These are phyloP conservation scores for Fistulifera solaris DNA, from an alignment of 108 stramenopile genomes.

Conservation along the genomic window DNA sequence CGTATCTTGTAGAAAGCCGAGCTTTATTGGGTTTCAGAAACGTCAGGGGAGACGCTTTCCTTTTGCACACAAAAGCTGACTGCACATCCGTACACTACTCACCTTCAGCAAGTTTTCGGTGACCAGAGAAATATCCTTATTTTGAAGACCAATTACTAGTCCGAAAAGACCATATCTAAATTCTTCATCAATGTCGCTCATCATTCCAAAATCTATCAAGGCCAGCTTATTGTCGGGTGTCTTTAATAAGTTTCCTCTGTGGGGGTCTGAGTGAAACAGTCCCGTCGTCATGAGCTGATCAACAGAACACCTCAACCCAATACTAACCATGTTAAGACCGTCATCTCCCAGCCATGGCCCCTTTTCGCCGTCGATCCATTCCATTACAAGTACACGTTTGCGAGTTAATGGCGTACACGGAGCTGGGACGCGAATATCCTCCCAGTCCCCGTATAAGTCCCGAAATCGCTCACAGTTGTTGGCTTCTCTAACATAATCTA, in stretches of 20 bases:
- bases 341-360: slow-evolving; percentile 80
- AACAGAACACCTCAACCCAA: slow-evolving; percentile 85
- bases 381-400: slow-evolving; percentile 77
- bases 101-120: slow-evolving; percentile 81
- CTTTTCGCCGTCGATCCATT: slow-evolving; percentile 90
- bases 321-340: slow-evolving; percentile 78
- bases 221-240: slow-evolving; percentile 55
- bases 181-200: slow-evolving; percentile 87
- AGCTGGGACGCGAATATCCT: slow-evolving; percentile 68
- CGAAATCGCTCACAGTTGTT: slow-evolving; percentile 78
- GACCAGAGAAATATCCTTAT: slow-evolving; percentile 69
- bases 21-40: slow-evolving; percentile 22
- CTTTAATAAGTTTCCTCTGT: slow-evolving; percentile 39
- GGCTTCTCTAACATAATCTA: slow-evolving; percentile 74
- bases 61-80: neutral
- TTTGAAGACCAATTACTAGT: slow-evolving; percentile 80
- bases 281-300: slow-evolving; percentile 81
- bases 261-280: slow-evolving; percentile 45
- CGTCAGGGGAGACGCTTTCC: neutral
- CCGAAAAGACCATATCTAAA: slow-evolving; percentile 88
- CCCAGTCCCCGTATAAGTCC: slow-evolving; percentile 77
- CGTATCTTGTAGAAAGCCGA: slow-evolving; percentile 81
- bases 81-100: slow-evolving; percentile 11
- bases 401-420: slow-evolving; percentile 68
- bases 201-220: slow-evolving; percentile 90